Conservation (phyloP, 805 yeast genomes). For the Debaryomyces tyrocola region DNA sequence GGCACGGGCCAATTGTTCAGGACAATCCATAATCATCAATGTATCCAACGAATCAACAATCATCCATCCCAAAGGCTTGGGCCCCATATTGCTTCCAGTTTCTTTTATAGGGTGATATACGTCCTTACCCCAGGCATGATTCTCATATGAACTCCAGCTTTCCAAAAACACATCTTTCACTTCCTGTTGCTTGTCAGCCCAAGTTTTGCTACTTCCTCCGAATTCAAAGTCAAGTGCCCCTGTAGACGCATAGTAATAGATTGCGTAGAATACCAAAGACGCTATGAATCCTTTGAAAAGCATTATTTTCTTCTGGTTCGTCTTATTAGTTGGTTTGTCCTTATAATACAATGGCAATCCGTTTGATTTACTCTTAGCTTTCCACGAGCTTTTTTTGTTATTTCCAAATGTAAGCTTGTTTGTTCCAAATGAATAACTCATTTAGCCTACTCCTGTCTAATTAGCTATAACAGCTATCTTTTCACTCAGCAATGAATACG, state of each 20-base stretch:
- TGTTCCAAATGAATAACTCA: conserved; percentile 3
- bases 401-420: conserved; percentile 10
- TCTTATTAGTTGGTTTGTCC: conserved; percentile 26
- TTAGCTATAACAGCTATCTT: too few species aligned
- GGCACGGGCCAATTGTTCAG: conserved; percentile 62
- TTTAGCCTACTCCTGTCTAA: neutral
- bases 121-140: conserved; percentile 84
- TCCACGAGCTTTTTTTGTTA: conserved; percentile 13
- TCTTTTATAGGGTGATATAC: conserved; percentile 69
- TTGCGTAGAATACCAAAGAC: conserved; percentile 39
- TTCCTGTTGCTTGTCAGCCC: conserved; percentile 52
- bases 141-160: conserved; percentile 75
- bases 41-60: conserved; percentile 88
- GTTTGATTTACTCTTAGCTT: conserved; percentile 13
- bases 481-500: too few species aligned
- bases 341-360: conserved; percentile 35
- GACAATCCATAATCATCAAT: conserved; percentile 69
- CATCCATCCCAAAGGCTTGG: conserved; percentile 87
- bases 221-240: neutral
- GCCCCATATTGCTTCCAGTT: conserved; percentile 71
- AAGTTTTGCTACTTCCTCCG: conserved; percentile 15
- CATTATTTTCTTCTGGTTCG: conserved; percentile 26
- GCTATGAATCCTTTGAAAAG: conserved; percentile 43
- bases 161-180: conserved; percentile 70
- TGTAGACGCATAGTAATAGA: conserved; percentile 25